Evolutionary conservation across 495 filamentous ascomycete species (phyloP), one percentile per base, ranked within the genome.

Genomic region (Achaetomiella virescens): DNA sequence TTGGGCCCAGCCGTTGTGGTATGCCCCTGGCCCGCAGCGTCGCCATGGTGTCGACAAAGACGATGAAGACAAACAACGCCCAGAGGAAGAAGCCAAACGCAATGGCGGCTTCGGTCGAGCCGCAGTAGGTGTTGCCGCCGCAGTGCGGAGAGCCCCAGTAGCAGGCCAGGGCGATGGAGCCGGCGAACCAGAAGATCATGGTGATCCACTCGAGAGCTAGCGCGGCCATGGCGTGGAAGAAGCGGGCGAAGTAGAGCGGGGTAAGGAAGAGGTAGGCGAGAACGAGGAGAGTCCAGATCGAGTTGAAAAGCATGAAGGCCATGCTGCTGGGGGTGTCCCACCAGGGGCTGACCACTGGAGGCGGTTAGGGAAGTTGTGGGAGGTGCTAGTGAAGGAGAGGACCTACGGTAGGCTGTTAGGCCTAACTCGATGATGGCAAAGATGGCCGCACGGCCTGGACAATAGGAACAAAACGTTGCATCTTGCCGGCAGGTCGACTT

Each of bases 101-200:
- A 18, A 74, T 66, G 0, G 72, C 72, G 1, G 77, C 75, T 52
- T 78, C 64, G 21, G 62, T 56, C 14, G 66, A 60, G 17, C 72
- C 68, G 65, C 75, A 78, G n/a, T 48, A 69, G 0, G 45, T 42
- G 45, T 61, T 46, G 37, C 57, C 62, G 8, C 53, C 51, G 57
- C 73, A 70, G 10, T 64, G 50, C 8, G 73, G 71, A 1, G 77
- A 65, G 17, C 75, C 78, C 42, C 87, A 66, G 54, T 77, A 74
- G 4, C 81, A 84, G 2, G 83, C 88, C 2, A 90, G 63, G 0
- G 88, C 88, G 65, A 95, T 84, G 57, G 87, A 87, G 24, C 88
- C 89, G 0, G 84, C 83, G 66, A 96, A 90, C 90, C 90, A 95
- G 76, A 92, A 91, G 36, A 91, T 77, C 76, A 82, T 84, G n/a